These are phyloP conservation scores for Nicotiana obtusifolia DNA, from an alignment of 257 asterid genomes.

Conservation along the genomic window DNA sequence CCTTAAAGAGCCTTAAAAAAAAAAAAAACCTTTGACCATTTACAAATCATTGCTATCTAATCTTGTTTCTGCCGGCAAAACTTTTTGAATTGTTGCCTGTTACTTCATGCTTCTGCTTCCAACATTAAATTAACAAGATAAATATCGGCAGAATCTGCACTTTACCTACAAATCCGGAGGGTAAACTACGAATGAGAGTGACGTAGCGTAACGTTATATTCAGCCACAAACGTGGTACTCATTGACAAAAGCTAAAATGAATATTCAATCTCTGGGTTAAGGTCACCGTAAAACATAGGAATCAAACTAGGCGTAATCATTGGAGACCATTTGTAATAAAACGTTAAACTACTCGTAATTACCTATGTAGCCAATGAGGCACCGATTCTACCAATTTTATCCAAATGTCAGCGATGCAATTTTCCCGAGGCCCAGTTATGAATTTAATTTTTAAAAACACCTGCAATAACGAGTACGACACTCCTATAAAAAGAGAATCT, in stretches of 20 bases:
- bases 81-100: not conserved
- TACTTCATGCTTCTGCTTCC: not conserved
- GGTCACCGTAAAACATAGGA: not conserved
- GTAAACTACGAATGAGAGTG: not conserved
- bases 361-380: not conserved
- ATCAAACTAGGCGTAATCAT: not conserved
- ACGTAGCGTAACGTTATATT: not conserved
- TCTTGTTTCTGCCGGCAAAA: not conserved
- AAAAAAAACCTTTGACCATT: not conserved
- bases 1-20: not conserved
- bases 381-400: not conserved
- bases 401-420: not conserved
- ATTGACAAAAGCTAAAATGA: not conserved
- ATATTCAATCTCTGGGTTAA: not conserved
- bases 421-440: not conserved
- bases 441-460: not conserved
- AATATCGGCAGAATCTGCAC: not conserved
- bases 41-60: not conserved
- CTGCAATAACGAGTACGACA: not conserved
- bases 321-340: not conserved
- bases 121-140: not conserved
- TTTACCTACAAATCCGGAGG: not conserved
- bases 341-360: not conserved
- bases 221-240: not conserved
- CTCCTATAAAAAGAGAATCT: not conserved